Percentiles rank a stretch among this genome's conserved stretches.
These are phyloP conservation scores for Canariomyces notabilis DNA, from an alignment of 2,329 filamentous ascomycete species.

Conservation along the genomic window DNA sequence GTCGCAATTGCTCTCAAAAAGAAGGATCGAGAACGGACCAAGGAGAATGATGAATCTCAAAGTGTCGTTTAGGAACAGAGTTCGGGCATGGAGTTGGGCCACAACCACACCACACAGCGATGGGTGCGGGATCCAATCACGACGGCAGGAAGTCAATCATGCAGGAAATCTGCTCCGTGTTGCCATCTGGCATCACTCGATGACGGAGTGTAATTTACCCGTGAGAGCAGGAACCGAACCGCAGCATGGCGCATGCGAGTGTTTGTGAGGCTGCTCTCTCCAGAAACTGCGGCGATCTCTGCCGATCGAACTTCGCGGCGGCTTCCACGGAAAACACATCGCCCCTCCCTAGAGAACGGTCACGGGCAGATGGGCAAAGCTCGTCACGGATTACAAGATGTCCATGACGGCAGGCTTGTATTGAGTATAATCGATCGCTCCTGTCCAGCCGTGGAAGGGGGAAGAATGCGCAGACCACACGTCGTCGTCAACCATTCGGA, in stretches of 20 bases:
- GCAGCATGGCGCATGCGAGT: neutral
- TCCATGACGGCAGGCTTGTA: neutral
- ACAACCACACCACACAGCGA: conserved; percentile 21
- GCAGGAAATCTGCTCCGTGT: conserved; percentile 18
- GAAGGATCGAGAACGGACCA: neutral
- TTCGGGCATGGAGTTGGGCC: conserved; percentile 26
- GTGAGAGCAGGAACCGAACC: conserved; percentile 9
- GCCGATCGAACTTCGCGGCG: neutral
- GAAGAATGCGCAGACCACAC: too few relatives aligned
- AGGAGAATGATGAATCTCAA: conserved; percentile 10
- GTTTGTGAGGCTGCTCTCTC: neutral
- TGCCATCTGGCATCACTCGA: conserved; percentile 28
- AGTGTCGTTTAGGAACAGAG: conserved; percentile 15
- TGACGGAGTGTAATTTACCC: conserved; percentile 20
- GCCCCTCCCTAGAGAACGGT: too few relatives aligned
- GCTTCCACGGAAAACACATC: neutral
- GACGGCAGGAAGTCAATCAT: conserved; percentile 19
- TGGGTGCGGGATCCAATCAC: conserved; percentile 25
- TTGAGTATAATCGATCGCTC: too few relatives aligned
- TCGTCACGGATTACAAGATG: too few relatives aligned
- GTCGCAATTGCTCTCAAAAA: conserved; percentile 14
- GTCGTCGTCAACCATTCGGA: too few relatives aligned
- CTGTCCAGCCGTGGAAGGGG: neutral
- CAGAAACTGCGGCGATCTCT: neutral
- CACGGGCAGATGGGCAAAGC: too few relatives aligned